Evolutionary conservation across 352 stramenopile genomes (phyloP).

Genomic region (Sclerospora graminicola): DNA sequence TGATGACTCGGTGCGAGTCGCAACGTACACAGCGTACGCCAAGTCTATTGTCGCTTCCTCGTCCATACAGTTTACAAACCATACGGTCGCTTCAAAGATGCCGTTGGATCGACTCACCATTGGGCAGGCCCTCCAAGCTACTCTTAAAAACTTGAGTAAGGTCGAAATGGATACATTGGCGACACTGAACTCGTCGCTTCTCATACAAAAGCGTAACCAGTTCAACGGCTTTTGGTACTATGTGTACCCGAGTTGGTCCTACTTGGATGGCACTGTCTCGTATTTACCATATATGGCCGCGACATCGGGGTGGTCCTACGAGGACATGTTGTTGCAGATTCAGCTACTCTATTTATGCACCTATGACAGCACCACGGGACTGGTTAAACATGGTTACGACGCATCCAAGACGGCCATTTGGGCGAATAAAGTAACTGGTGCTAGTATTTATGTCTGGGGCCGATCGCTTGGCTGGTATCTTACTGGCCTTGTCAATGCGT

Average conservation of each 20-base stretch:
- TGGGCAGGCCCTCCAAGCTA: slow-evolving; percentile 10
- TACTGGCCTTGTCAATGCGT: slow-evolving; percentile 16
- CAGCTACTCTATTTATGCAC: slow-evolving; percentile 17
- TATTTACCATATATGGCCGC: slow-evolving; percentile 22
- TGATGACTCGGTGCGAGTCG: slow-evolving; percentile 6
- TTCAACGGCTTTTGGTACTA: slow-evolving; percentile 24
- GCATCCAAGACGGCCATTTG: slow-evolving; percentile 18
- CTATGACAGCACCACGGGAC: slow-evolving; percentile 9
- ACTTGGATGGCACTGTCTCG: slow-evolving; percentile 18
- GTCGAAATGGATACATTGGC: slow-evolving; percentile 9
- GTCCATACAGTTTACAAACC: slow-evolving; percentile 10
- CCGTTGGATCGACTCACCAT: slow-evolving; percentile 18
- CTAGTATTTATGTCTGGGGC: slow-evolving; percentile 15
- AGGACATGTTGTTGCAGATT: slow-evolving; percentile 21
- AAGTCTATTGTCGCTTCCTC: slow-evolving; percentile 15
- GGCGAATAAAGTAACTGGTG: slow-evolving; percentile 17
- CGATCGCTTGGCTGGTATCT: slow-evolving; percentile 20
- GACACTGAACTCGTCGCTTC: slow-evolving; percentile 10
- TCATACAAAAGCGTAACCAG: slow-evolving; percentile 18
- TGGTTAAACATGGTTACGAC: slow-evolving; percentile 2
- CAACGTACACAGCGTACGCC: slow-evolving; percentile 15
- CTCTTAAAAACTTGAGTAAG: too few species aligned
- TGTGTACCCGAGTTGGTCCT: slow-evolving; percentile 21
- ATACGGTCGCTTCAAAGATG: slow-evolving; percentile 11
- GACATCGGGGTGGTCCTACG: slow-evolving; percentile 14